Base-by-base conservation (phyloP, 31 red algal genomes). In the Odonthalia washingtoniensis region DNA sequence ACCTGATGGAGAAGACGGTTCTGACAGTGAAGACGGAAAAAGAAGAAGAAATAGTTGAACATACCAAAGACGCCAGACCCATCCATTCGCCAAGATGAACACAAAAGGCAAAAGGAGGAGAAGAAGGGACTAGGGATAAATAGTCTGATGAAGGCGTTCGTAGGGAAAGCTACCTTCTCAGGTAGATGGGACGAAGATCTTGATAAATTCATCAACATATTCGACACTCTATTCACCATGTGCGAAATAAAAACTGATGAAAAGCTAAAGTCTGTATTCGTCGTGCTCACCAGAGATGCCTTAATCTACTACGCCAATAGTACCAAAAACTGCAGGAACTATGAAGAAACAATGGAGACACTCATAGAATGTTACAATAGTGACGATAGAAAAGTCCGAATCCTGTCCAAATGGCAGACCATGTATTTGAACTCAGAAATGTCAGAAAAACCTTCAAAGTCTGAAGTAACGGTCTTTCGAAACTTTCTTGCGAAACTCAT, bases 401-500 rank as follows among this genome's bases (percentile, higher is more conserved):
- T 27, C 37, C 53, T 65, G 5, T 35, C 60, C 4, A 28, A 33
- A 2, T 82, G 78, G 78, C 78, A 35, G 43, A 18, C 78, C 3
- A 33, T 82, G 5, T 5, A 27, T 24, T 3, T 82, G 5, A 40
- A 45, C 30, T 5, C 40, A 26, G 78, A 43, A 5, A 82, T 82
- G 78, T 12, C 17, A n/a, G 52, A 82, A 32, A 40, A 33, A 12
- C 53, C 78, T 2, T 45, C 40, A 41, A 82, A 65, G 21, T 61
- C 44, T 28, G 78, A 37, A 26, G 2, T 67, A 30, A 36, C 61
- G 17, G 32, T 82, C 1, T 82, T 82, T 41, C 49, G 30, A 30
- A 66, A 12, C 9, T 82, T 82, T 33, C 18, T 12, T 1, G 3
- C 1, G 18, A 33, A 67, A 1, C 36, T 67, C 5, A 37, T 53